phyloP scores from a whole-genome alignment of 2,329 filamentous ascomycete genomes.

The Rutstroemia sydowiana region DNA sequence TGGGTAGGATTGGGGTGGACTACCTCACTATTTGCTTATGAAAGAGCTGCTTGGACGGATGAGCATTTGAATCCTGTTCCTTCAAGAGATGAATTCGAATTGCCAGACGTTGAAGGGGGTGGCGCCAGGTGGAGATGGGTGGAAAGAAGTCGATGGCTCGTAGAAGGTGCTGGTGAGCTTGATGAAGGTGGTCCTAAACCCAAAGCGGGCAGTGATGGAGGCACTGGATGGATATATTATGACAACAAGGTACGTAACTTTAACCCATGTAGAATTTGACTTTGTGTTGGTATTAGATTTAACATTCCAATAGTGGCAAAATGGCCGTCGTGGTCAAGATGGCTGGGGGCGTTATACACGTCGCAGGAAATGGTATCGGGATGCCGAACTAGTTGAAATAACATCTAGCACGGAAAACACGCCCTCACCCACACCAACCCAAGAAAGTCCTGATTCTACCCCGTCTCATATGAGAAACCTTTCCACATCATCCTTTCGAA shows the following conservation, averaged over 20 bases:
- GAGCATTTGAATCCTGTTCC: slow-evolving; percentile 82
- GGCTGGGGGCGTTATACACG: slow-evolving; percentile 94
- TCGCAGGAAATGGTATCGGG: slow-evolving; percentile 90
- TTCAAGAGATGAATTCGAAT: slow-evolving; percentile 62
- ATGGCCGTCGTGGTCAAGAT: slow-evolving; percentile 74
- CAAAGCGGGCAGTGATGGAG: slow-evolving; percentile 33
- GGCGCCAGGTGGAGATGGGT: slow-evolving; percentile 73
- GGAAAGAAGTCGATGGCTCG: slow-evolving; percentile 73
- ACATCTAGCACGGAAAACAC: slow-evolving; percentile 36
- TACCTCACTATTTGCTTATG: slow-evolving; percentile 80
- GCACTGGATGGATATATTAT: slow-evolving; percentile 92
- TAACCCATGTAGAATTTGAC: background rate
- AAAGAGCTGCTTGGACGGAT: slow-evolving; percentile 88
- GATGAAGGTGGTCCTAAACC: slow-evolving; percentile 35
- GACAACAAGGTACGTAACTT: slow-evolving; percentile 80
- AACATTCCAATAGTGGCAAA: slow-evolving; percentile 65
- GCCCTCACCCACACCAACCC: slow-evolving; percentile 36
- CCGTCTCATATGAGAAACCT: slow-evolving; percentile 2
- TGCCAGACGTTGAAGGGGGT: slow-evolving; percentile 59
- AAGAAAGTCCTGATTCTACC: slow-evolving; percentile 3
- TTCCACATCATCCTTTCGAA: slow-evolving; percentile 2
- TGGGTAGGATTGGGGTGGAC: slow-evolving; percentile 98
- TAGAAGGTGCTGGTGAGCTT: slow-evolving; percentile 64
- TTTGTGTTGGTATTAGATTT: no score
- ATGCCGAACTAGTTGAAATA: slow-evolving; percentile 86